Conservation (phyloP, 2,329 filamentous ascomycete species). For the Leptoxyphium fumago region DNA sequence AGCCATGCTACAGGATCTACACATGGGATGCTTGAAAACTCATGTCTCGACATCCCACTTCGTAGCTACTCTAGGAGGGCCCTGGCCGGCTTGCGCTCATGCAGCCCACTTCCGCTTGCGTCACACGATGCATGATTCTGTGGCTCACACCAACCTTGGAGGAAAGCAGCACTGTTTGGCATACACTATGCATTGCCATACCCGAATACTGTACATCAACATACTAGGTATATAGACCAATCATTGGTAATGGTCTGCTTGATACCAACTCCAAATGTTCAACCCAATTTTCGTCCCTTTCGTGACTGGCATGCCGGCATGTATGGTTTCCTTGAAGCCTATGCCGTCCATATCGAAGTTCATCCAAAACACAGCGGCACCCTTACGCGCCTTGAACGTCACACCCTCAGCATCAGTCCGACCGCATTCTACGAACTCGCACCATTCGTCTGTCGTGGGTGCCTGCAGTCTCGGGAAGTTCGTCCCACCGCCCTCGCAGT, state of each 20-base stretch:
- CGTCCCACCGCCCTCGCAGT: conserved; percentile 44
- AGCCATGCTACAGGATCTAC: no score
- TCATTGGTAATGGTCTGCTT: conserved; percentile 14
- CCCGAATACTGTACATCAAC: no score
- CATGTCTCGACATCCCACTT: no score
- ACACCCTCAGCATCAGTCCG: conserved; percentile 27
- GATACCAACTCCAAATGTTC: conserved; percentile 52
- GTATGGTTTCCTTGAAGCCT: conserved; percentile 45
- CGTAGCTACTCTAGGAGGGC: no score
- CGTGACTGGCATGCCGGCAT: conserved; percentile 44
- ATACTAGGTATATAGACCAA: background rate
- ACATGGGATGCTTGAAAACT: no score
- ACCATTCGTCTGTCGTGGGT: conserved; percentile 36
- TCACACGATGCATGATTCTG: background rate
- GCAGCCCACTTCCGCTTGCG: background rate
- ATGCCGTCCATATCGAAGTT: conserved; percentile 42
- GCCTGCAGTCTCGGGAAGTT: conserved; percentile 40
- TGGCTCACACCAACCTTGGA: no score
- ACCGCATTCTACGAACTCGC: conserved; percentile 41
- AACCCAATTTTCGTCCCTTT: conserved; percentile 44
- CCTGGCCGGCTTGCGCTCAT: no score
- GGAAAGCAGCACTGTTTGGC: no score
- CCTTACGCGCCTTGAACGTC: conserved; percentile 42
- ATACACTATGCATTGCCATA: no score
- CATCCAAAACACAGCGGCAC: conserved; percentile 49